Percentiles rank a stretch among this genome's conserved stretches.
These are phyloP conservation scores for Arctostaphylos glauca DNA, from an alignment of 148 eudicot species.

Conservation along the genomic window DNA sequence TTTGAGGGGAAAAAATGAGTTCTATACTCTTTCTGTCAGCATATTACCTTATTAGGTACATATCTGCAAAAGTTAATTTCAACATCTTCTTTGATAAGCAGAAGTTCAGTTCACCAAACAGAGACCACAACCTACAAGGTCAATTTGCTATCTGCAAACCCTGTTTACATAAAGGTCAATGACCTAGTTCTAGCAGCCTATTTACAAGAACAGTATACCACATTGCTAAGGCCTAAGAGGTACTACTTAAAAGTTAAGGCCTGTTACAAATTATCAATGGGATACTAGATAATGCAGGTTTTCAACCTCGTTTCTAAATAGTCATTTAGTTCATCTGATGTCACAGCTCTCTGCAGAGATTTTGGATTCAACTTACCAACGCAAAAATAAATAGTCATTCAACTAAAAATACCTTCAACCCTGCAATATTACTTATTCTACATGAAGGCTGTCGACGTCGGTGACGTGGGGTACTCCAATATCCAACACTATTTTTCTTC, in stretches of 20 bases:
- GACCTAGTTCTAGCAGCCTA: neutral
- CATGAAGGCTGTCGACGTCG: no score
- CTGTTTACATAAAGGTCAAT: neutral
- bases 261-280: neutral
- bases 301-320: neutral
- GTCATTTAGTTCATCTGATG: neutral
- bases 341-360: neutral
- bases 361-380: neutral
- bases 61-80: neutral
- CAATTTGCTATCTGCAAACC: neutral
- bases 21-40: neutral
- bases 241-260: neutral
- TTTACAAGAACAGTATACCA: neutral
- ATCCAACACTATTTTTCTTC: neutral
- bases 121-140: neutral
- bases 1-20: neutral
- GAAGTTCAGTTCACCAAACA: neutral
- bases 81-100: neutral
- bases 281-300: neutral
- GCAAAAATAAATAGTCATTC: no score
- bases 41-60: neutral
- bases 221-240: neutral
- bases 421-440: no score
- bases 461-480: neutral
- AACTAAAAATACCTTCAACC: no score